Evolutionary conservation across 306 rosid species (phyloP), one percentile per base, ranked within the genome.

Genomic region (Astragalus glycyphyllos): DNA sequence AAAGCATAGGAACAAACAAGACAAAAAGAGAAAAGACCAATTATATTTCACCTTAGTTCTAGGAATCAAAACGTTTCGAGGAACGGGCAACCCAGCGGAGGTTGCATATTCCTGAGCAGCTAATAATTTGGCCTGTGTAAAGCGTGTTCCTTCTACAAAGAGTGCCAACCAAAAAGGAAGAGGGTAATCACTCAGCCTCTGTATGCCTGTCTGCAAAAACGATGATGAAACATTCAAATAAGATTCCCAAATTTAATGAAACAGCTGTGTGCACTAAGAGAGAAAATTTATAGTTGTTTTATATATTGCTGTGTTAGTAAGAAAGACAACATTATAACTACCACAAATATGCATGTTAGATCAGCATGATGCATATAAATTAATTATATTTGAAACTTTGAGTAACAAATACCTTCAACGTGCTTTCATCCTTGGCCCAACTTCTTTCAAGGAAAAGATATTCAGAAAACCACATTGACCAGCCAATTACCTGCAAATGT

Each of bases 401-500:
- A 58, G 48, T 73, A 38, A 70, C 76, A 40, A 79, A 91, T n/a
- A n/a, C 99, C 89, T 82, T 95, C 73, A 95, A 79, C 32, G 96
- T 95, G 78, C 50, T 82, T 82, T 95, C 97, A 85, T 95, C 99
- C 83, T 91, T 89, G 57, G 88, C 96, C 99, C 99, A 95, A 73
- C 78, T 95, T 87, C 99, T 91, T 86, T 91, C 99, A 82, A 95
- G 70, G 68, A 91, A 95, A 79, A 95, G 96, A 75, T 95, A 95
- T 77, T 91, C 99, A 57, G 96, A 87, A 81, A 95, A 95, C 97
- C 96, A 91, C 99, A 95, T 95, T 61, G 99, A 95, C 99, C 99
- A 95, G 71, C 99, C 99, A 83, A 95, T 83, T 56, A 95, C 99
- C 99, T 95, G 86, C 81, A 79, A 42, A 61, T 17, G 65, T 57